These are phyloP conservation scores for Rhytidhysteron rufulum DNA, from an alignment of 2,329 filamentous ascomycete species.

Conservation along the genomic window DNA sequence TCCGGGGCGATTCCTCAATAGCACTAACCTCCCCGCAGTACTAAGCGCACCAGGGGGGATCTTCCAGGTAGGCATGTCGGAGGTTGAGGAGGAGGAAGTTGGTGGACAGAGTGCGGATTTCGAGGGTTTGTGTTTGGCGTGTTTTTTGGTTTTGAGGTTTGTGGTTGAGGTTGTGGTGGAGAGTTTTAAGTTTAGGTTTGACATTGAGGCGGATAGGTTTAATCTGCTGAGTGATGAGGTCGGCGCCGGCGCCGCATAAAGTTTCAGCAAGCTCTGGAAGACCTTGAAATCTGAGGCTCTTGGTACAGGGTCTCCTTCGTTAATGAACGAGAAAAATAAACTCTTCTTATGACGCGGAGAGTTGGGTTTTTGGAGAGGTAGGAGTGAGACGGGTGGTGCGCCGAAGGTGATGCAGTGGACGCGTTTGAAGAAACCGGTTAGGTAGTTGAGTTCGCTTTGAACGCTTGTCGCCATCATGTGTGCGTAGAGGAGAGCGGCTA, in stretches of 20 bases:
- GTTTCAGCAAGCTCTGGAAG: conserved; percentile 65
- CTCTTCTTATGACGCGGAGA: conserved; percentile 53
- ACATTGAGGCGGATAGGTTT: not conserved
- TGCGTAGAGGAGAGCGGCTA: conserved; percentile 73
- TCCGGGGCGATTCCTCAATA: conserved; percentile 48
- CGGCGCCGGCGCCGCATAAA: conserved; percentile 63
- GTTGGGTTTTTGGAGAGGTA: conserved; percentile 61
- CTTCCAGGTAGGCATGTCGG: conserved; percentile 52
- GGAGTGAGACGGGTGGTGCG: conserved; percentile 70
- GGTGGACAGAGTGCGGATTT: conserved; percentile 15
- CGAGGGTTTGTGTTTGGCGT: conserved; percentile 4
- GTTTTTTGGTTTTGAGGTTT: conserved; percentile 5
- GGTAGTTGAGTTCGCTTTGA: conserved; percentile 63
- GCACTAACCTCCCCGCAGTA: conserved; percentile 65
- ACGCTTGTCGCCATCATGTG: conserved; percentile 70
- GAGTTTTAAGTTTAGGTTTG: not conserved
- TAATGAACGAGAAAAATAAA: conserved; percentile 75
- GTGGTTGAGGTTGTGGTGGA: not conserved
- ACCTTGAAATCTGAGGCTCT: conserved; percentile 70
- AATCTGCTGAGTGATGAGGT: conserved; percentile 5
- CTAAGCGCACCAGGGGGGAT: conserved; percentile 65
- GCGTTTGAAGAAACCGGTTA: conserved; percentile 69
- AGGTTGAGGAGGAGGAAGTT: not conserved
- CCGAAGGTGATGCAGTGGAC: conserved; percentile 85
- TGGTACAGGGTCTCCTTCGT: conserved; percentile 79